A percentile compares a stretch with the other conserved stretches of the same genome.
These are phyloP conservation scores for Bauhinia variegata DNA, from an alignment of 306 rosid genomes.

Conservation along the genomic window DNA sequence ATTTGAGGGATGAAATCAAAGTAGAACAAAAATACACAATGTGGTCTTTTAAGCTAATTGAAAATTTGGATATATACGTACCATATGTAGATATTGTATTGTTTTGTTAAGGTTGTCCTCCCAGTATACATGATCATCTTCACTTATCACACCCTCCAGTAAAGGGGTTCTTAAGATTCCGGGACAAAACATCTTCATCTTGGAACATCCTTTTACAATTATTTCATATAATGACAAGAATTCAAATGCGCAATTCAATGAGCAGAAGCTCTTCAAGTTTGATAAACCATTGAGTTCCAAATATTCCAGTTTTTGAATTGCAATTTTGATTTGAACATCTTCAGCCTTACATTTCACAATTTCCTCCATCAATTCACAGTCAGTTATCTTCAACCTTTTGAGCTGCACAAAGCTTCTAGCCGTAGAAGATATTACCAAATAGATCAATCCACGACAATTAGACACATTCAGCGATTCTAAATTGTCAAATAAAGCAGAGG, in stretches of 20 bases:
- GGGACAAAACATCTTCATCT: background rate
- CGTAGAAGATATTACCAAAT: background rate
- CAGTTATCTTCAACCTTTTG: background rate
- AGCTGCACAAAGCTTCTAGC: background rate
- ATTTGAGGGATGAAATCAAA: too few relatives aligned
- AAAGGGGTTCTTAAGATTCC: background rate
- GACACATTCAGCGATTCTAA: background rate
- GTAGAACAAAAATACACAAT: too few relatives aligned
- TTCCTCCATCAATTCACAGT: background rate
- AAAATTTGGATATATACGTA: too few relatives aligned
- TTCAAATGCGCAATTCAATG: too few relatives aligned
- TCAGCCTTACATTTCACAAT: background rate
- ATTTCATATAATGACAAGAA: background rate
- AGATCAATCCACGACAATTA: background rate
- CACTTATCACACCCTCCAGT: background rate
- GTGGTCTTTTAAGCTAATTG: too few relatives aligned
- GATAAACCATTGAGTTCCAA: background rate
- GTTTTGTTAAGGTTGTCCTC: background rate
- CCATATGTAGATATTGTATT: too few relatives aligned
- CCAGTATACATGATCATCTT: background rate
- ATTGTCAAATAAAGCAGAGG: background rate
- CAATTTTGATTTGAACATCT: background rate
- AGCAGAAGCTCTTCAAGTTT: background rate
- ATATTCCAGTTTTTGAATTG: background rate
- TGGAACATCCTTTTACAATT: background rate